Base-by-base conservation (phyloP, 2,329 filamentous ascomycete genomes). In the Cladosporium sphaerospermum region DNA sequence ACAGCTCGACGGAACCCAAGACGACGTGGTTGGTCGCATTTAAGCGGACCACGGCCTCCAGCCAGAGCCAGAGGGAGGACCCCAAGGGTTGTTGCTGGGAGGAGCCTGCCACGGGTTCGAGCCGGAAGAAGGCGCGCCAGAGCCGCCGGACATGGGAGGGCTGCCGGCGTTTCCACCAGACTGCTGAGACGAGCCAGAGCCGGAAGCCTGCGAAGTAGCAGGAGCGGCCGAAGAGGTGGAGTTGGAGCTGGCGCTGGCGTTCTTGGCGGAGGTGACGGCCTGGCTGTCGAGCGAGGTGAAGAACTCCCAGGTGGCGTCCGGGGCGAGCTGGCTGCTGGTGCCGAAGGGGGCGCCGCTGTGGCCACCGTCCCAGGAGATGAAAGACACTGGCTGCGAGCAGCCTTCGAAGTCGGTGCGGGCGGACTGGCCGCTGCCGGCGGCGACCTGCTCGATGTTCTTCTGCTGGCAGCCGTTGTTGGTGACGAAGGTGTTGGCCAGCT, bases 271-370 rank as follows among this genome's bases (percentile, higher is more conserved):
- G 3, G 7, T 16, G 10, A 16, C 40, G 14, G 31, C 28, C 9
- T 14, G n/a, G 48, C 31, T 18, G 18, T 16, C 18, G 13, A 44
- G 48, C 2, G 16, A 9, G 13, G 48, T 44, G 40, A 51, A 53
- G 50, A 53, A 53, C 14, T 45, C 44, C 50, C 50, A 53, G 9
- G 50, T 53, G 3, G 42, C 50, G 42, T 53, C 42, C 13, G 50
- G 50, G 9, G 50, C 50, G 18, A 33, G 31, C 14, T 37, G 37
- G 34, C 19, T 40, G 37, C 33, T 18, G 13, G 40, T 16, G 3
- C 47, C 47, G 13, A 42, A 34, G n/a, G 50, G 42, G 14, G 42
- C 42, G 31, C 42, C 50, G n/a, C 16, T 19, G 44, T 53, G 50
- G 37, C 37, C 50, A 9, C 42, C 50, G 19, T 46, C 50, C 50